Conservation (phyloP, 306 rosid species). For the Pueraria montana region DNA sequence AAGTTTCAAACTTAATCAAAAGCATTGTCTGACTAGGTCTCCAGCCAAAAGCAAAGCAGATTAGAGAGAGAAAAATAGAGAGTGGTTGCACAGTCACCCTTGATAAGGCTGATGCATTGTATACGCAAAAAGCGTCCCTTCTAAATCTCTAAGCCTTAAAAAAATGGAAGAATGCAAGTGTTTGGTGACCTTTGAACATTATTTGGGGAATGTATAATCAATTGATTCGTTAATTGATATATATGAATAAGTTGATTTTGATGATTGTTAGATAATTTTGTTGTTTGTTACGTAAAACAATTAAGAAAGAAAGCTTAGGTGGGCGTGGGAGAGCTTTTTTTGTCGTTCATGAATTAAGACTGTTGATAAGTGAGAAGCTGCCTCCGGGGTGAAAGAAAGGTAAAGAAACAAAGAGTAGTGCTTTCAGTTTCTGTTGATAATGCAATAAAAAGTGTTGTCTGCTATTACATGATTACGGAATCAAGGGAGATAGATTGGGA, state of each 20-base stretch:
- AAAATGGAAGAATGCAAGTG: neutral
- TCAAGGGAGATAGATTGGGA: neutral
- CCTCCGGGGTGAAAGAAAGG: neutral
- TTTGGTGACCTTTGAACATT: neutral
- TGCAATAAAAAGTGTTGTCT: slow-evolving; percentile 8
- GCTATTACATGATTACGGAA: slow-evolving; percentile 7
- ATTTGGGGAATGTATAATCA: neutral
- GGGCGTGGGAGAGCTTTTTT: neutral
- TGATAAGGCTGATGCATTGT: slow-evolving; percentile 55
- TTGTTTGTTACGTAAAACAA: neutral
- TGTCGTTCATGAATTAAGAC: no score
- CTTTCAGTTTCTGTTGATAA: neutral
- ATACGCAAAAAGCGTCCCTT: slow-evolving; percentile 32
- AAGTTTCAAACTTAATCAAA: slow-evolving; percentile 64
- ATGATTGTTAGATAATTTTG: neutral
- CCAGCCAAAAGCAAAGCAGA: slow-evolving; percentile 59
- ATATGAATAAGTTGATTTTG: neutral
- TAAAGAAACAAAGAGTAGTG: neutral
- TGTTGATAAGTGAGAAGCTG: neutral
- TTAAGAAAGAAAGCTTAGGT: neutral
- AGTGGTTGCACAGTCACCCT: slow-evolving; percentile 51
- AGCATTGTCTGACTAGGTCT: slow-evolving; percentile 62
- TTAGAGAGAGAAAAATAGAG: slow-evolving; percentile 36
- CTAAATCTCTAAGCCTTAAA: slow-evolving; percentile 37
- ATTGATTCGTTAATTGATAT: neutral